A percentile compares a stretch with the other conserved stretches of the same genome.
Evolutionary conservation across 176 grass and related monocot species (phyloP).

Genomic region (Calamus simplicifolius): DNA sequence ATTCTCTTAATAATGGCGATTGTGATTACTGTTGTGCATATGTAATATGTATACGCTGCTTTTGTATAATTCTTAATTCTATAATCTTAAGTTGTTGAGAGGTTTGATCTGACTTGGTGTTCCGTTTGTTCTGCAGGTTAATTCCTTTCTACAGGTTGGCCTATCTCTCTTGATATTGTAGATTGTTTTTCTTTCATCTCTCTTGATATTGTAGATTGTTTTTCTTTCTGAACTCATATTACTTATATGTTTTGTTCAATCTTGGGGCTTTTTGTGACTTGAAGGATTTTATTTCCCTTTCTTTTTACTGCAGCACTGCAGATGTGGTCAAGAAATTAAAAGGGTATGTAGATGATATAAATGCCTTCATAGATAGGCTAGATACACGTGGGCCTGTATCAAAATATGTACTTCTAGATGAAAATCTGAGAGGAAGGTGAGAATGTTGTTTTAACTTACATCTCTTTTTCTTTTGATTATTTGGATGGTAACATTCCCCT

Average conservation of each 20-base stretch:
- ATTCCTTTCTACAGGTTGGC: constrained; percentile 96
- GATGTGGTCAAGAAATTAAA: constrained; percentile 58
- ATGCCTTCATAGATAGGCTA: constrained; percentile 52
- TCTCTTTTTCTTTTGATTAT: too few relatives aligned
- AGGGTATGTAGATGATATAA: constrained; percentile 72
- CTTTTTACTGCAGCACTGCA: constrained; percentile 44
- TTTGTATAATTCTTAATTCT: background rate
- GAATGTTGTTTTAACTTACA: background rate
- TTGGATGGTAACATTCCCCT: too few relatives aligned
- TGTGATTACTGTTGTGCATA: too few relatives aligned
- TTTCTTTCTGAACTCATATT: background rate
- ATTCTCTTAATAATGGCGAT: too few relatives aligned
- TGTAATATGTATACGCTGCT: too few relatives aligned
- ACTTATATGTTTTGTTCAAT: background rate
- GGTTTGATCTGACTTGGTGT: constrained; percentile 1
- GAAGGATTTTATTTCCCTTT: background rate
- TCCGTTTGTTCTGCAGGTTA: constrained; percentile 48
- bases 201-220: constrained; percentile 1
- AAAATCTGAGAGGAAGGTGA: constrained; percentile 89
- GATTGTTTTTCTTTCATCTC: constrained; percentile 11
- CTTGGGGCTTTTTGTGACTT: background rate
- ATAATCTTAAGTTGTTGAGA: background rate
- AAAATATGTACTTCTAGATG: constrained; percentile 93
- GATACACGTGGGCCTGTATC: constrained; percentile 79
- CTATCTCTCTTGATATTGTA: constrained; percentile 3